Base-by-base conservation (phyloP, 768 basidiomycete species). In the Hypholoma sublateritium region DNA sequence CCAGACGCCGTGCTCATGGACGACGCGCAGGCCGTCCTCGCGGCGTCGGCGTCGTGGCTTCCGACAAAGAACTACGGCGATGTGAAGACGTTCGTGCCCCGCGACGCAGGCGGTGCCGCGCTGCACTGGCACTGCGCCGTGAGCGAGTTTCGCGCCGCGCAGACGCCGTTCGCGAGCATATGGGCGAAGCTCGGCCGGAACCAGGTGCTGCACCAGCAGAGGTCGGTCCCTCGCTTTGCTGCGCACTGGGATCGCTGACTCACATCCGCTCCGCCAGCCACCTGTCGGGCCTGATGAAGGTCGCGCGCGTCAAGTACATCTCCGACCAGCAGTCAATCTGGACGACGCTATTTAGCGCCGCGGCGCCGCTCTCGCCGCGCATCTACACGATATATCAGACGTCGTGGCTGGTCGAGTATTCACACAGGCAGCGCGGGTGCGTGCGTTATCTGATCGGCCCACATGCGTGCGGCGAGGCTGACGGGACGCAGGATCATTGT, bases 351-450 rank as follows among this genome's bases (percentile, higher is more conserved):
- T 84, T 84, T 65, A 78, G 74, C 13, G 84, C 81, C 64, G 73
- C 80, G 1, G 74, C 85, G 9, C 81, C 86, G 4, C 65, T 87
- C 37, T 84, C 84, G 16, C 81, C 85, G 3, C 80, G 86, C 12
- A 74, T 85, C 32, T 88, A 86, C 65, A 86, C 85, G 8, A 78
- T 84, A 19, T 71, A 82, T 41, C 82, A 84, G 62, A 75, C 79
- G 11, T 73, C 73, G 7, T 72, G 77, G 50, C 65, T 83, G 37
- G 67, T 70, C 34, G 73, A 77, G 35, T 69, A 71, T 9, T 70
- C 74, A 17, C 74, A 65, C 28, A 61, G 58, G 35, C 75, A 73
- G 58, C 76, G 74, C 34, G 86, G 82, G 83, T 85, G 62, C 32
- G 79, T 64, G 8, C 48, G 32, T 37, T 52, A 7, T 21, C 35